A percentile compares a stretch with the other conserved stretches of the same genome.
These are phyloP conservation scores for Mycena latifolia DNA, from an alignment of 768 basidiomycete species.

Conservation along the genomic window DNA sequence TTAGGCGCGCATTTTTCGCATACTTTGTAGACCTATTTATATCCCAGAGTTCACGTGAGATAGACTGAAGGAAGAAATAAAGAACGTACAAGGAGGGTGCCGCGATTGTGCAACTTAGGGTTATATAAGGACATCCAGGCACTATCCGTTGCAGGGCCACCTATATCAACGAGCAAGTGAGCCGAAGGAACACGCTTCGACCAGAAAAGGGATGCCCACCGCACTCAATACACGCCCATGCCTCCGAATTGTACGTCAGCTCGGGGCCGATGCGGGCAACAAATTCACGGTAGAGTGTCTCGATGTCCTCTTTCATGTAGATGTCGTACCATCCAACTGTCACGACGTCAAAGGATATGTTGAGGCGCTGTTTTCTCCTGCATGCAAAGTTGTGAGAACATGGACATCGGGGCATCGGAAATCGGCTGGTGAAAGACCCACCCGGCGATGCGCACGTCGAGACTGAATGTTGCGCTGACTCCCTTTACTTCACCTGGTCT, in stretches of 20 bases:
- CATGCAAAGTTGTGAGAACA: no score
- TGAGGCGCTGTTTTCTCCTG: not conserved
- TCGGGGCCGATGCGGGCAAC: not conserved
- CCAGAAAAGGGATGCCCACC: not conserved
- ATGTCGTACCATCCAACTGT: not conserved
- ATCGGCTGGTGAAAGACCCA: not conserved
- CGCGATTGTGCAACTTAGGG: not conserved
- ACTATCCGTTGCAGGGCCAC: not conserved
- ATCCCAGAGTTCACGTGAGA: not conserved
- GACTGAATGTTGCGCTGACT: not conserved
- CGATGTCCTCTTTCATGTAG: not conserved
- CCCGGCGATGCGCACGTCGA: not conserved
- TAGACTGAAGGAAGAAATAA: no score
- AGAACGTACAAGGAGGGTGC: not conserved
- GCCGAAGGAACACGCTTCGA: not conserved
- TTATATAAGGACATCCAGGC: not conserved
- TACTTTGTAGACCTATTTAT: not conserved
- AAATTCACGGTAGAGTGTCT: not conserved
- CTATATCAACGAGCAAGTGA: not conserved
- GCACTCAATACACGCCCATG: not conserved
- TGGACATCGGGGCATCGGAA: not conserved
- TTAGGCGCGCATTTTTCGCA: not conserved
- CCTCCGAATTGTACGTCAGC: not conserved
- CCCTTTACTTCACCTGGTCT: no score
- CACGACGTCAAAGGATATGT: not conserved